Evolutionary conservation across 768 basidiomycete genomes (phyloP).

Genomic region (Hygrophorus russula): DNA sequence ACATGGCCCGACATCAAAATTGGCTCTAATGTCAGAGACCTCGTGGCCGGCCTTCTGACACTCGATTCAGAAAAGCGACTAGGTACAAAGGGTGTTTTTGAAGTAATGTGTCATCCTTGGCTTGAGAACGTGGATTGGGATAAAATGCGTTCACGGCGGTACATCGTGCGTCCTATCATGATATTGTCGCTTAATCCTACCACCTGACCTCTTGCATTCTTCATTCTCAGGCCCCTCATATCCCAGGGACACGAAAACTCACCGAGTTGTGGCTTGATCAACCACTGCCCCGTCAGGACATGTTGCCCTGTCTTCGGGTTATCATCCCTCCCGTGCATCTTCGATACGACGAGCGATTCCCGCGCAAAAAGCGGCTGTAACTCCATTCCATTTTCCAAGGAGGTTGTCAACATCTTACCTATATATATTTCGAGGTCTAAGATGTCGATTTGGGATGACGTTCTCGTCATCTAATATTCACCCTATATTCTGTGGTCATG

Average conservation of each 20-base stretch:
- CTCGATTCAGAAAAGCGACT: constrained; percentile 26
- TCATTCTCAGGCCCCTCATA: constrained; percentile 29
- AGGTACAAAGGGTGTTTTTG: constrained; percentile 20
- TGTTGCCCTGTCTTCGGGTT: constrained; percentile 29
- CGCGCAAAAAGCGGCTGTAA: constrained; percentile 8
- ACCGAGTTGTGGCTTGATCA: constrained; percentile 25
- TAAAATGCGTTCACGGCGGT: constrained; percentile 29
- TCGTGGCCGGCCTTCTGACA: constrained; percentile 31
- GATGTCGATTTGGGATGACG: too few relatives aligned
- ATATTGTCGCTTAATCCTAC: neutral
- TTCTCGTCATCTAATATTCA: too few relatives aligned
- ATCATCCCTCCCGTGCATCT: constrained; percentile 21
- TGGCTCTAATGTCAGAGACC: constrained; percentile 28
- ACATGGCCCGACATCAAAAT: constrained; percentile 29
- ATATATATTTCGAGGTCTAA: too few relatives aligned
- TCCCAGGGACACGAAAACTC: constrained; percentile 16
- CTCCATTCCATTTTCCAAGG: neutral
- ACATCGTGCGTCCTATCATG: constrained; percentile 26
- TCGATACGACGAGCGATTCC: constrained; percentile 26
- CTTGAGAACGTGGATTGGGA: constrained; percentile 35
- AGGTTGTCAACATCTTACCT: too few relatives aligned
- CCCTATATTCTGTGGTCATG: too few relatives aligned
- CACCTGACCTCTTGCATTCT: constrained; percentile 4
- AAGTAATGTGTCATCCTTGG: constrained; percentile 34
- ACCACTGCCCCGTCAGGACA: constrained; percentile 22